Base-by-base conservation (phyloP, 2,329 filamentous ascomycete genomes). In the Emericellopsis cladophorae region DNA sequence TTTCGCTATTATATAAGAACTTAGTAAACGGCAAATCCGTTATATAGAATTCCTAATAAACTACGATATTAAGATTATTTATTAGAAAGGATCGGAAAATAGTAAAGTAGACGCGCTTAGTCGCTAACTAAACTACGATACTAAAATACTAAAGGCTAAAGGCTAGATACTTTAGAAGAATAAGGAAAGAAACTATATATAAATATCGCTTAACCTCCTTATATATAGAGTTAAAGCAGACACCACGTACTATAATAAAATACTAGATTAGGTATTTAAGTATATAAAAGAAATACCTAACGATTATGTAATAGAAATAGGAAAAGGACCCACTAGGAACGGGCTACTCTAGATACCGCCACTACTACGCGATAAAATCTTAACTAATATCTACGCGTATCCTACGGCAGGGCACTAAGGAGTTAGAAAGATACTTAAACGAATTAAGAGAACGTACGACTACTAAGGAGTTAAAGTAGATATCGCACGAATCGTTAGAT, bases 21-120 rank as follows among this genome's bases (percentile, higher is more conserved):
- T 51, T 18, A 47, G 26, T 40, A 34, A 36, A 42, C 6, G 21
- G 45, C 40, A 45, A 46, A 6, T 45, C 3, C 12, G 37, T 24
- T 51, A 48, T 45, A 37, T 35, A n/a, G 31, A 49, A 44, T 46
- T 42, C 36, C 31, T 49, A 36, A 41, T 39, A 40, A 36, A 45
- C 37, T 46, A 46, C 37, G 41, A 47, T 26, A 46, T 41, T 36
- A 42, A 48, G 35, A 48, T 42, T 37, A 46, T 46, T 16, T 41
- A 48, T 44, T 32, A 37, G 40, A 43, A 41, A 38, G 37, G 34
- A 36, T 45, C 22, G 36, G 37, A 46, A 39, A 45, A 44, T 46
- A 41, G 31, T 15, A 36, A 36, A 34, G 33, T 31, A 40, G 36
- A 45, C 36, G 35, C 36, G 15, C 41, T 46, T 33, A 47, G 36